Percentiles rank a stretch among this genome's conserved stretches.
Evolutionary conservation across 31 red algal genomes (phyloP).

Genomic region (Asparagopsis taxiformis): DNA sequence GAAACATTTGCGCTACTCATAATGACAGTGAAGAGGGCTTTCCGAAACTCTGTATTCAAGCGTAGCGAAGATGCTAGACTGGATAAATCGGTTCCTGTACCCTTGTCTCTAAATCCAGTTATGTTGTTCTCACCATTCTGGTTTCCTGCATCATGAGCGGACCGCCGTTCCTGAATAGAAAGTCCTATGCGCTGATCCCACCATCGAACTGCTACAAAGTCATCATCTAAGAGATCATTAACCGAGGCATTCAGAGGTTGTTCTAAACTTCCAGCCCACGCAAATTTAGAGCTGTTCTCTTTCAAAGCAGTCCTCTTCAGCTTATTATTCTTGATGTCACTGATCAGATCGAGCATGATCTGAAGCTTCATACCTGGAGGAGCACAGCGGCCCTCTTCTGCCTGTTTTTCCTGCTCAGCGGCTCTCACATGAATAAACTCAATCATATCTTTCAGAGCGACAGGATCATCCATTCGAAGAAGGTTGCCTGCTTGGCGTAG

Average conservation of each 20-base stretch:
- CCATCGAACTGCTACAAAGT: constrained; percentile 35
- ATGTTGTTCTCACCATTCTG: background rate
- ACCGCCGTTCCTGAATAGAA: constrained; percentile 16
- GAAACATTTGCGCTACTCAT: constrained; percentile 40
- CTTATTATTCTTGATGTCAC: constrained; percentile 56
- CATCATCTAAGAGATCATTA: constrained; percentile 45
- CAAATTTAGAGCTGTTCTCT: constrained; percentile 15
- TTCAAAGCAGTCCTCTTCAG: constrained; percentile 4
- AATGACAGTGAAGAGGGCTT: constrained; percentile 27
- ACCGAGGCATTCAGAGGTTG: constrained; percentile 30
- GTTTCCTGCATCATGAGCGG: background rate
- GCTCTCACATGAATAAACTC: constrained; percentile 34
- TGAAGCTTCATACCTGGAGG: constrained; percentile 9
- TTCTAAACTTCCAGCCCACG: constrained; percentile 23
- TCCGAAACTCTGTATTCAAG: constrained; percentile 40
- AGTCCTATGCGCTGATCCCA: constrained; percentile 33
- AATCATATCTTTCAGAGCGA: constrained; percentile 55
- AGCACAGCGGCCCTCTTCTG: background rate
- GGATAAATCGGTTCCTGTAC: constrained; percentile 13
- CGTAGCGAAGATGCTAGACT: constrained; percentile 34
- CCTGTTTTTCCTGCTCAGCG: too few species aligned
- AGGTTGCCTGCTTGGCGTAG: constrained; percentile 29
- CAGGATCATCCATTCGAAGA: constrained; percentile 40
- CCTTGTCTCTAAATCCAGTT: background rate
- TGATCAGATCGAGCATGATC: constrained; percentile 57